A percentile compares a stretch with the other conserved stretches of the same genome.
Conservation (phyloP, 768 basidiomycete species). For the Leccinum disarticulatum region DNA sequence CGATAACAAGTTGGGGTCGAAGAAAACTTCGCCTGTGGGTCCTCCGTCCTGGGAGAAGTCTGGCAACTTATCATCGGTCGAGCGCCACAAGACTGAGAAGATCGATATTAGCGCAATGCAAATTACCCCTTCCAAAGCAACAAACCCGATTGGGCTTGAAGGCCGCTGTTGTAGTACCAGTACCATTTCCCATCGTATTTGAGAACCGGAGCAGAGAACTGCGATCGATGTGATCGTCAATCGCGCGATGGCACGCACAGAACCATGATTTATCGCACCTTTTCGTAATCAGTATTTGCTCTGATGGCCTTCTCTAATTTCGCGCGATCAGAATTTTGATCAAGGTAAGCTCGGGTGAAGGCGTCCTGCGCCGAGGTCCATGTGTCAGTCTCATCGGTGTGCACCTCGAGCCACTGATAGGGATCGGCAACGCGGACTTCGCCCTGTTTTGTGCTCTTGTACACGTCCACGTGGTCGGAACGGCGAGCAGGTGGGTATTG, state of each 20-base stretch:
- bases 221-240: conserved; percentile 8
- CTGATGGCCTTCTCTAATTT: conserved; percentile 60
- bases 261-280: conserved; percentile 31
- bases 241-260: neutral
- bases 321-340: conserved; percentile 58
- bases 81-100: conserved; percentile 58
- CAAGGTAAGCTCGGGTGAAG: conserved; percentile 59
- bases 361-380: conserved; percentile 64
- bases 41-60: conserved; percentile 46
- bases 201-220: conserved; percentile 65
- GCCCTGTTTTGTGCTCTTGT: conserved; percentile 63
- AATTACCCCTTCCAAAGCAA: neutral
- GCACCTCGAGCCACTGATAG: conserved; percentile 71
- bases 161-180: conserved; percentile 77
- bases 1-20: conserved; percentile 75
- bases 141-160: conserved; percentile 61
- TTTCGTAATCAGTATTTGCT: conserved; percentile 51
- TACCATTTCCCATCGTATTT: conserved; percentile 75
- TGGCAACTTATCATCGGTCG: conserved; percentile 52
- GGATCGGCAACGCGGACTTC: conserved; percentile 66
- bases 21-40: conserved; percentile 67
- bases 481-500: conserved; percentile 65
- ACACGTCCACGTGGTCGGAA: conserved; percentile 65
- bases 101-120: neutral
- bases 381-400: conserved; percentile 59